Percentiles rank a stretch among this genome's conserved stretches.
Evolutionary conservation across 352 stramenopile genomes (phyloP).

Genomic region (Phytophthora nicotianae): DNA sequence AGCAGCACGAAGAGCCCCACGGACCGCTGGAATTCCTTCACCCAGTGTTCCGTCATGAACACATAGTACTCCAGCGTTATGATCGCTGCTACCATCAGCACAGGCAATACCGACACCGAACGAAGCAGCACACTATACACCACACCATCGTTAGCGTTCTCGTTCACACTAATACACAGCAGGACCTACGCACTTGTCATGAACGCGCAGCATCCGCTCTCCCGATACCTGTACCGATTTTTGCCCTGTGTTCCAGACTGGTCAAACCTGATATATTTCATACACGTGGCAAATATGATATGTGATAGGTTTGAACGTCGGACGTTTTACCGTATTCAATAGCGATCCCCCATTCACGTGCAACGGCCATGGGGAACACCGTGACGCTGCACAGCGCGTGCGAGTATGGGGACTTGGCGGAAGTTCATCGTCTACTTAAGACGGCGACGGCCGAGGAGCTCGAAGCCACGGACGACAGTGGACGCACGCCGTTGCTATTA

Average conservation of each 20-base stretch:
- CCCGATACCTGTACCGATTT: background rate
- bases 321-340: conserved; percentile 24
- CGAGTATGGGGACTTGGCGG: conserved; percentile 67
- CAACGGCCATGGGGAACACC: conserved; percentile 75
- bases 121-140: conserved; percentile 58
- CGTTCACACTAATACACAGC: background rate
- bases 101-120: conserved; percentile 63
- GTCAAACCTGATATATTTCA: conserved; percentile 2
- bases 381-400: conserved; percentile 85
- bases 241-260: conserved; percentile 1
- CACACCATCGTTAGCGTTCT: background rate
- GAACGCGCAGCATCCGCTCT: conserved; percentile 67
- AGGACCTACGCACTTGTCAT: conserved; percentile 59
- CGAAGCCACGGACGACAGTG: conserved; percentile 74
- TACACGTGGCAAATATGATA: conserved; percentile 22
- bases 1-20: conserved; percentile 26
- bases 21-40: conserved; percentile 35
- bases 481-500: conserved; percentile 75
- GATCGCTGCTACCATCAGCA: conserved; percentile 67
- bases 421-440: conserved; percentile 66
- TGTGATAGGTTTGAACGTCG: conserved; percentile 16
- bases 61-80: conserved; percentile 72
- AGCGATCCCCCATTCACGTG: conserved; percentile 13
- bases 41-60: conserved; percentile 59
- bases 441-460: conserved; percentile 66